Conservation (phyloP, 768 basidiomycete species). For the Collybia mongolica region DNA sequence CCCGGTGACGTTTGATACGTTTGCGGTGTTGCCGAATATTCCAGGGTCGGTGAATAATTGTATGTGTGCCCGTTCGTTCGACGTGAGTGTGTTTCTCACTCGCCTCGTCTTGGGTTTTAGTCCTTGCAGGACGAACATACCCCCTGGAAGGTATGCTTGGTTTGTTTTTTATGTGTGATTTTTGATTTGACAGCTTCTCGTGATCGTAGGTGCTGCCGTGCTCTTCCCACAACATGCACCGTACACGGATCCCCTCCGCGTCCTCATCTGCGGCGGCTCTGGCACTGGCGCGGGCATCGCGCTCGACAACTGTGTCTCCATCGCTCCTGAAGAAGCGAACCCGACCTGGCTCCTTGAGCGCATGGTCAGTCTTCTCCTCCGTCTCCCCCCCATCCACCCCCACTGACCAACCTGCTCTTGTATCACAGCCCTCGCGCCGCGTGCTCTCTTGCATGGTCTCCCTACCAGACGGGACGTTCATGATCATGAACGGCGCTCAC, state of each 20-base stretch:
- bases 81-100: no score
- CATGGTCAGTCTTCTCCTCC: conserved; percentile 53
- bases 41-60: conserved; percentile 73
- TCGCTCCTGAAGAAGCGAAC: conserved; percentile 60
- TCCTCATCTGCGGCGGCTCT: conserved; percentile 79
- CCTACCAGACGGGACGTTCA: conserved; percentile 69
- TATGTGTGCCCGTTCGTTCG: conserved; percentile 19
- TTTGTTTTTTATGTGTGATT: not conserved
- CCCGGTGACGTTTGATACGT: conserved; percentile 61
- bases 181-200: not conserved
- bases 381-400: not conserved
- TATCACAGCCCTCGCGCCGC: conserved; percentile 58
- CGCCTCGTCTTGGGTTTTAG: no score
- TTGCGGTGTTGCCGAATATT: conserved; percentile 62
- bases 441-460: conserved; percentile 77
- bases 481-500: conserved; percentile 75
- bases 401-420: not conserved
- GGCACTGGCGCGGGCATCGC: conserved; percentile 48
- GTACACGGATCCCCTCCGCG: conserved; percentile 67
- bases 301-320: conserved; percentile 72
- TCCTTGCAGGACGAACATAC: conserved; percentile 74
- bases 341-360: conserved; percentile 73
- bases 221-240: conserved; percentile 70
- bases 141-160: conserved; percentile 55
- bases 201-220: conserved; percentile 46